Conservation (phyloP, 2,329 filamentous ascomycete genomes). For the Alternaria triticina region DNA sequence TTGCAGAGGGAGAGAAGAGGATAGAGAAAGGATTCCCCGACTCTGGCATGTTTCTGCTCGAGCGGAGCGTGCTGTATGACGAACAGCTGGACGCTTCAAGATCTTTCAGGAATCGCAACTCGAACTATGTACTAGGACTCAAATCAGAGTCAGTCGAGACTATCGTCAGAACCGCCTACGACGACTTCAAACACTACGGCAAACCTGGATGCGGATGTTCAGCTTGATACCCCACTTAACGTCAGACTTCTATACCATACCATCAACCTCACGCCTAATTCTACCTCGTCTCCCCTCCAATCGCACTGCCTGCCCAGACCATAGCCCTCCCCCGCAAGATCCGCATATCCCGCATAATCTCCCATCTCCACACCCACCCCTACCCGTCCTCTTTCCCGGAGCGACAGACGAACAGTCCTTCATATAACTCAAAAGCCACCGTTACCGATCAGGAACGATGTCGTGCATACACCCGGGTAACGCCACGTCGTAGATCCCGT, state of each 20-base stretch:
- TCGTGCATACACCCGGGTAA: not conserved
- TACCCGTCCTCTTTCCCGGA: not conserved
- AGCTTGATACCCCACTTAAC: constrained; percentile 10
- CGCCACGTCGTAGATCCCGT: not conserved
- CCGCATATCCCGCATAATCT: not conserved
- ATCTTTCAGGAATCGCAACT: constrained; percentile 36
- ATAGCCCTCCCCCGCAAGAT: not conserved
- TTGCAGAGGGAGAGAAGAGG: constrained; percentile 43
- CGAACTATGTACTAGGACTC: constrained; percentile 25
- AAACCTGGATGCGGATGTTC: constrained; percentile 46
- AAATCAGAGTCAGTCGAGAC: constrained; percentile 23
- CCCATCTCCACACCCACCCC: not conserved
- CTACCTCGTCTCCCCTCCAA: not conserved
- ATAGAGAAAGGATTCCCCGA: constrained; percentile 48
- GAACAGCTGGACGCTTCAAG: constrained; percentile 27
- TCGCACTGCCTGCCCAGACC: not conserved
- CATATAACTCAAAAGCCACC: not conserved
- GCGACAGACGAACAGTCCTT: not conserved
- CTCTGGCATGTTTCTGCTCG: constrained; percentile 48
- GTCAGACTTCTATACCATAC: not conserved
- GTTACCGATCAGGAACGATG: not conserved
- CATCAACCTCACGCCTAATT: not conserved
- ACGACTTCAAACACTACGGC: constrained; percentile 27
- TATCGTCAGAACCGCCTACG: constrained; percentile 26
- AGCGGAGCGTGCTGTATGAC: constrained; percentile 49